Conservation (phyloP, 352 stramenopile species). For the Plasmopara muralis region DNA sequence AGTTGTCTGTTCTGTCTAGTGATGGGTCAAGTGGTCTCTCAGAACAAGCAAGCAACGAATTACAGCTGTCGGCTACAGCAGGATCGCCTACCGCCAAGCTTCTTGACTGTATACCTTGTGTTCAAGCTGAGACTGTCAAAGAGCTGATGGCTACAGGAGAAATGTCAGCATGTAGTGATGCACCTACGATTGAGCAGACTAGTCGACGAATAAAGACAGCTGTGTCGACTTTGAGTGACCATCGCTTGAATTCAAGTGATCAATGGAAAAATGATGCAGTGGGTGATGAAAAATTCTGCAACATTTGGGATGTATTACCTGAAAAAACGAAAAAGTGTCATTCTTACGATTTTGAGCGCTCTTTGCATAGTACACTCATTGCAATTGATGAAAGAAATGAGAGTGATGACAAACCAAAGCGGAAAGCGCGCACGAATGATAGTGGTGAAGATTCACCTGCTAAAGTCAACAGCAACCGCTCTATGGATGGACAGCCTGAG, state of each 20-base stretch:
- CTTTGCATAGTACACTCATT: conserved; percentile 7
- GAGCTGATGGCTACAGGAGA: conserved; percentile 7
- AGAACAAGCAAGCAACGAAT: conserved; percentile 4
- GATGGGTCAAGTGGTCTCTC: not conserved
- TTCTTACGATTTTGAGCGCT: conserved; percentile 21
- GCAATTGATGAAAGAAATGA: not conserved
- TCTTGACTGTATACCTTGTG: not conserved
- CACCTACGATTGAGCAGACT: conserved; percentile 19
- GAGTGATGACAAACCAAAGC: not conserved
- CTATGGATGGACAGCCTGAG: conserved; percentile 30
- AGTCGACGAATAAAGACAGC: conserved; percentile 14
- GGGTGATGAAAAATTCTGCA: conserved; percentile 7
- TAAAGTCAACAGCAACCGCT: conserved; percentile 20
- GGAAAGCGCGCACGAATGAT: conserved; percentile 14
- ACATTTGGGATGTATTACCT: conserved; percentile 6
- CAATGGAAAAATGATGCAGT: conserved; percentile 5
- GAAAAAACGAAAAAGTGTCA: conserved; percentile 9
- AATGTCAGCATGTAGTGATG: conserved; percentile 20
- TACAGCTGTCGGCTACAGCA: not conserved
- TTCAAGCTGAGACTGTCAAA: conserved; percentile 3
- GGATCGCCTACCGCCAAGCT: not conserved
- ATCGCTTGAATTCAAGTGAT: conserved; percentile 3
- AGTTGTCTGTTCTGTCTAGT: conserved; percentile 12
- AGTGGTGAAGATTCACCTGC: conserved; percentile 7
- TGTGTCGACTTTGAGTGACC: conserved; percentile 6